Evolutionary conservation across 495 filamentous ascomycete genomes (phyloP), one percentile per base, ranked within the genome.

Genomic region (Xylaria sp.): DNA sequence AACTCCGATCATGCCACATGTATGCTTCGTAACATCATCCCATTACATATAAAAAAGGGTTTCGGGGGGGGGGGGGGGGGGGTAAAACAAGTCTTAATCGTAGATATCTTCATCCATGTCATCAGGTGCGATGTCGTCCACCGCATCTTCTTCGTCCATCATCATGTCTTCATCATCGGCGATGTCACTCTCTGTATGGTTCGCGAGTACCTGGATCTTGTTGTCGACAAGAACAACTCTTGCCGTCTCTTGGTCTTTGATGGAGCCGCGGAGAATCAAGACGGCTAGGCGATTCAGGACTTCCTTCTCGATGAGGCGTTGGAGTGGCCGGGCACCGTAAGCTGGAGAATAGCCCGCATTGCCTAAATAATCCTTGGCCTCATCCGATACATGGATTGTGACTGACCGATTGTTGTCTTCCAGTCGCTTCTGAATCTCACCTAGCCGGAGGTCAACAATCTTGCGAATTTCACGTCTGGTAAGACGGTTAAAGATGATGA

Each of bases 401-500:
- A 99, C 90, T 69, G 94, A 95, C 72, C 94, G 90, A 73, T 89
- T 89, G 80, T 98, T 98, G 73, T 87, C 81, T 55, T 83, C 78
- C 7, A 99, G 88, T 24, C 96, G 91, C 76, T 93, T 92, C 87
- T 99, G 96, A 76, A 99, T 94, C 79, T 99, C 96, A 12, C 72
- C 61, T 26, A 99, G 87, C 35, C 96, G 92, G 37, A 99, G 88
- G 72, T 99, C 97, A 66, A 99, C 96, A 80, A 99, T 98, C 83
- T 88, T 92, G 76, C 96, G 90, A 77, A 99, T 99, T 82, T 99
- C 96, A 55, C 82, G 81, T 77, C 87, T 89, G 5, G 93, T 92
- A 61, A 99, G 92, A 37, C 96, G 93, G 85, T 99, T 99, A 90
- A 99, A 99, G 85, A 99, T 97, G 84, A 99, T 94, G 69, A 89